Evolutionary conservation across 768 basidiomycete species (phyloP).

Genomic region (Vishniacozyma victoriae): DNA sequence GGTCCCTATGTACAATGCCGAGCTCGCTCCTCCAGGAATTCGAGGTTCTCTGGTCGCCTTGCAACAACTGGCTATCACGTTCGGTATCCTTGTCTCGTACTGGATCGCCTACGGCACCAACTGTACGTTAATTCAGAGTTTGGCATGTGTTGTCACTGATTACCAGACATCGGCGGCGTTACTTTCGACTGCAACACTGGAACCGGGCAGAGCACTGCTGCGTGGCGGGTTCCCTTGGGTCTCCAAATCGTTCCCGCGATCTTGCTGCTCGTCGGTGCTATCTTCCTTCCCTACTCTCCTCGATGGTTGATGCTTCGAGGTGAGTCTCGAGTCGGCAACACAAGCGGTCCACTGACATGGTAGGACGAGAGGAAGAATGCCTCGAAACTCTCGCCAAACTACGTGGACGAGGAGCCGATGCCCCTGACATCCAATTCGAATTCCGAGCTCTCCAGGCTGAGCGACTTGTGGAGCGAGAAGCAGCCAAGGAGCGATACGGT

Average conservation of each 20-base stretch:
- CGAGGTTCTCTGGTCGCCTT: conserved; percentile 73
- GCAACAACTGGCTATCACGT: conserved; percentile 75
- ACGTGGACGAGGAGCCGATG: conserved; percentile 55
- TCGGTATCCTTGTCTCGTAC: conserved; percentile 46
- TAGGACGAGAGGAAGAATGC: conserved; percentile 68
- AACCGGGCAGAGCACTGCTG: conserved; percentile 57
- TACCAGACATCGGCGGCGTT: conserved; percentile 47
- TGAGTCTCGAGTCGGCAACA: conserved; percentile 5
- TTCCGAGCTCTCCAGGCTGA: conserved; percentile 57
- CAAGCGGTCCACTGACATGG: background rate
- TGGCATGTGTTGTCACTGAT: background rate
- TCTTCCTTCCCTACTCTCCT: conserved; percentile 76
- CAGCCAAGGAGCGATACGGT: conserved; percentile 53
- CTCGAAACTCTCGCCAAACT: conserved; percentile 59
- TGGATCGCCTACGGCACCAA: conserved; percentile 58
- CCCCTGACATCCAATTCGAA: conserved; percentile 58
- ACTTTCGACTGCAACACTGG: conserved; percentile 30
- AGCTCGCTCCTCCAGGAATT: conserved; percentile 63
- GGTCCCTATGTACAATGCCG: conserved; percentile 69
- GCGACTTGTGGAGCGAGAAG: conserved; percentile 67
- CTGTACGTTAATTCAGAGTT: conserved; percentile 40
- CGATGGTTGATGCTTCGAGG: conserved; percentile 60
- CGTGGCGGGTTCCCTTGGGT: conserved; percentile 70
- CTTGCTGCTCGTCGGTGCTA: conserved; percentile 62
- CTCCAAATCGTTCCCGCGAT: conserved; percentile 70